phyloP scores from a whole-genome alignment of 805 yeast species.

The Wickerhamomyces mucosus region DNA sequence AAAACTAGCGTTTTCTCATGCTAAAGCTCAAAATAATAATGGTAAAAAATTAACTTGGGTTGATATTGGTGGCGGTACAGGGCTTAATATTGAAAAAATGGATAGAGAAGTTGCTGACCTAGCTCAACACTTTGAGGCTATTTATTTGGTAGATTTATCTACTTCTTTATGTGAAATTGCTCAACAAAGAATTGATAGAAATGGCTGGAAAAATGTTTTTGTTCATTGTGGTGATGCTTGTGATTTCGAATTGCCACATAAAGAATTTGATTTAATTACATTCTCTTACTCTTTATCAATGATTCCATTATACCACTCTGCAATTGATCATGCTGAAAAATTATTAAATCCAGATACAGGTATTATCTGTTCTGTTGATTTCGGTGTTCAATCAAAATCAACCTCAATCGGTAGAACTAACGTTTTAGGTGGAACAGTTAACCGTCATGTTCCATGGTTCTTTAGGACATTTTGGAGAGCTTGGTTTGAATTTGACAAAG shows the following conservation, averaged over 20 bases:
- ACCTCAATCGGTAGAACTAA: slow-evolving; percentile 59
- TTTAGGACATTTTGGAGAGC: slow-evolving; percentile 75
- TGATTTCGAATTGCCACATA: slow-evolving; percentile 44
- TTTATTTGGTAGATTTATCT: slow-evolving; percentile 67
- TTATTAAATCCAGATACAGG: slow-evolving; percentile 46
- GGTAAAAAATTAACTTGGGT: slow-evolving; percentile 49
- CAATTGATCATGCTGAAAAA: slow-evolving; percentile 55
- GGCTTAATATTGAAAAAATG: slow-evolving; percentile 74
- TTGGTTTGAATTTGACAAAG: slow-evolving; percentile 83
- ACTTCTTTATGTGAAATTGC: slow-evolving; percentile 74
- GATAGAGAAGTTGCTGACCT: slow-evolving; percentile 31
- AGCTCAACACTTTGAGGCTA: slow-evolving; percentile 42
- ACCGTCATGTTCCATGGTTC: slow-evolving; percentile 70
- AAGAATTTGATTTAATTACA: slow-evolving; percentile 61
- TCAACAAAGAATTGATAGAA: slow-evolving; percentile 37
- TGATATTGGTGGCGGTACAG: slow-evolving; percentile 85
- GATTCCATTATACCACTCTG: slow-evolving; percentile 79
- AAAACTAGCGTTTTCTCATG: slow-evolving; percentile 48
- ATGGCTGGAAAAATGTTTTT: slow-evolving; percentile 50
- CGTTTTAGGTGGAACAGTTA: slow-evolving; percentile 64
- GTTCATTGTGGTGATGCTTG: slow-evolving; percentile 71
- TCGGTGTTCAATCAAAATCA: slow-evolving; percentile 64
- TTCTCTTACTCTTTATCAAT: slow-evolving; percentile 75
- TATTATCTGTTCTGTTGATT: slow-evolving; percentile 63
- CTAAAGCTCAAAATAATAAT: slow-evolving; percentile 23